Conservation (phyloP, 176 grass and related monocot genomes). For the Bothriochloa decipiens region DNA sequence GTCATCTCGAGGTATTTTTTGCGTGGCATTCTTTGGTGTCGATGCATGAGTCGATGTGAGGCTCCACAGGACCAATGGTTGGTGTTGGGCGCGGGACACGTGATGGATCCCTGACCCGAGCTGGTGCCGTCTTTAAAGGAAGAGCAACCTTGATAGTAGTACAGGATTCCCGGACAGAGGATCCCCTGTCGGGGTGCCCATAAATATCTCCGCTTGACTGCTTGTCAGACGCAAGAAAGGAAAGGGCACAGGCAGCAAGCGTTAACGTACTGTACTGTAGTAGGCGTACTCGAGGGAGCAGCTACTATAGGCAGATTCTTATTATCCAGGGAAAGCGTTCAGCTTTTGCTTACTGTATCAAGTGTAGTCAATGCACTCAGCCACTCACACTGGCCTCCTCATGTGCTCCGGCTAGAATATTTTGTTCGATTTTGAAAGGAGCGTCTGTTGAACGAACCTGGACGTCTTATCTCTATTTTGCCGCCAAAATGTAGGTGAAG, state of each 20-base stretch:
- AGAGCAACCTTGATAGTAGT: too few relatives aligned
- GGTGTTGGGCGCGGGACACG: neutral
- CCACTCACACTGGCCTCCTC: neutral
- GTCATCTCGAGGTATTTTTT: too few relatives aligned
- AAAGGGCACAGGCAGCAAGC: neutral
- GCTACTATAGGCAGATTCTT: too few relatives aligned
- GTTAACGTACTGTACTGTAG: neutral
- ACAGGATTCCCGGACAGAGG: too few relatives aligned
- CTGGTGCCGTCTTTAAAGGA: neutral
- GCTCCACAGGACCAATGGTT: neutral
- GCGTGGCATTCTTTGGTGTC: too few relatives aligned
- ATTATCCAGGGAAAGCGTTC: too few relatives aligned
- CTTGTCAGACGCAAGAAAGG: neutral
- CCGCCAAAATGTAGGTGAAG: neutral
- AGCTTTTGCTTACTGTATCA: too few relatives aligned
- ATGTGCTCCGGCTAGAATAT: neutral
- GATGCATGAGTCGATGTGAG: too few relatives aligned
- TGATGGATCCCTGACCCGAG: neutral
- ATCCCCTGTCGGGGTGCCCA: conserved; percentile 14
- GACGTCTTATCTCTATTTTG: neutral
- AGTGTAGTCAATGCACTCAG: neutral
- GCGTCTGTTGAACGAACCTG: neutral
- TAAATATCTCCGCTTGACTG: conserved; percentile 27
- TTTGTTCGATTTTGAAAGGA: conserved; percentile 27
- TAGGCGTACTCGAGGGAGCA: too few relatives aligned